These are phyloP conservation scores for Coemansia sp. DNA, from an alignment of 192 early-diverging fungal genomes.

Conservation along the genomic window DNA sequence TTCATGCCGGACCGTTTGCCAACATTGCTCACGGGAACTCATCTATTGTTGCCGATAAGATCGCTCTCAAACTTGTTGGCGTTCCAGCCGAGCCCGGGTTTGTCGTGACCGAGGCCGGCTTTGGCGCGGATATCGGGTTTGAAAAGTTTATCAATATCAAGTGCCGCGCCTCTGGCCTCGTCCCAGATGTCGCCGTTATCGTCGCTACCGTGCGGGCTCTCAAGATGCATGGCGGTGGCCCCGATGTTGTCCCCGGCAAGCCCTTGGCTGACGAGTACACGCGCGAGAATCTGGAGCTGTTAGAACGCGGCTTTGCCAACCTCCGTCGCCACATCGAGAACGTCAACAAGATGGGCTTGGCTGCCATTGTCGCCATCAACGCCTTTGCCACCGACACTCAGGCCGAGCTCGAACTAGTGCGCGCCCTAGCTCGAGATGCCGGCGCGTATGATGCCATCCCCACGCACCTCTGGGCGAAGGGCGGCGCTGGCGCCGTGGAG, in stretches of 20 bases:
- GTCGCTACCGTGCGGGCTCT: constrained; percentile 92
- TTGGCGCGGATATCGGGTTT: constrained; percentile 99
- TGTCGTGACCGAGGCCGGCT: constrained; percentile 98
- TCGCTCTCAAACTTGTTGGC: constrained; percentile 92
- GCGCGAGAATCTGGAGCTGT: constrained; percentile 81
- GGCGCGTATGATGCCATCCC: constrained; percentile 85
- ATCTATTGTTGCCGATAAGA: constrained; percentile 92
- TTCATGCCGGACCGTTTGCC: constrained; percentile 98
- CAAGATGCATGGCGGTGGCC: constrained; percentile 98
- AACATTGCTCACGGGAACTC: constrained; percentile 99
- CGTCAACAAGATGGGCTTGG: constrained; percentile 81
- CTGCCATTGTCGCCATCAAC: constrained; percentile 92
- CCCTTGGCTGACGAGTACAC: constrained; percentile 88
- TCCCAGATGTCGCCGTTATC: constrained; percentile 88
- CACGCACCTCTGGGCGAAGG: constrained; percentile 93
- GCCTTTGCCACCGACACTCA: constrained; percentile 82
- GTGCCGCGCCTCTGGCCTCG: constrained; percentile 82
- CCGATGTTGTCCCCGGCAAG: constrained; percentile 85
- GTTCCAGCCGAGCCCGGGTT: constrained; percentile 71
- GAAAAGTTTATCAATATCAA: constrained; percentile 99
- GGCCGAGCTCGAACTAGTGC: constrained; percentile 82
- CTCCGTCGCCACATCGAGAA: constrained; percentile 90
- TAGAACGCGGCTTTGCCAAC: constrained; percentile 83
- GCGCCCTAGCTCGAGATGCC: constrained; percentile 67
- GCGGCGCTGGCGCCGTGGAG: constrained; percentile 84